Conservation (phyloP, 768 basidiomycete species). For the Leccinum broughii region DNA sequence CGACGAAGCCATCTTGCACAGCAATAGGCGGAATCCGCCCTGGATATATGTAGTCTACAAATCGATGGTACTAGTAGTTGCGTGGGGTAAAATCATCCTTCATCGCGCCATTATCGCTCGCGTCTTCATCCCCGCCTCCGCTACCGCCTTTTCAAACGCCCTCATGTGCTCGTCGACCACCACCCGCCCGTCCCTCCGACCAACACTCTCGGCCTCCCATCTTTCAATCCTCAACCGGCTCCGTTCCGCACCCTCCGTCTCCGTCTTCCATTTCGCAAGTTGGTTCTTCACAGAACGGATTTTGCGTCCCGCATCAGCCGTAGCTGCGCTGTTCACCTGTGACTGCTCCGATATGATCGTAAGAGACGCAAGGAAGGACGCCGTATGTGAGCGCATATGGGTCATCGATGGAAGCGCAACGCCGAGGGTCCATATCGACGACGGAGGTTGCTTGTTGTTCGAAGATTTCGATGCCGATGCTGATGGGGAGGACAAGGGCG, state of each 20-base stretch:
- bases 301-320: conserved; percentile 83
- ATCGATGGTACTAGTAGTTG: conserved; percentile 19
- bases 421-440: conserved; percentile 31
- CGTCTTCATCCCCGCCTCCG: conserved; percentile 73
- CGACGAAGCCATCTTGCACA: conserved; percentile 10
- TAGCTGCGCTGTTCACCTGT: conserved; percentile 83
- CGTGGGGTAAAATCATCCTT: conserved; percentile 22
- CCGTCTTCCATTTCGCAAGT: conserved; percentile 73
- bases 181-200: conserved; percentile 56
- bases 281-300: conserved; percentile 85
- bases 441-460: conserved; percentile 23
- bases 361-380: conserved; percentile 73
- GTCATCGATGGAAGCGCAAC: conserved; percentile 60
- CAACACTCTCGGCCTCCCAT: conserved; percentile 67
- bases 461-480: conserved; percentile 27
- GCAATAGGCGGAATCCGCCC: not conserved
- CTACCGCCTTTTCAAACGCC: conserved; percentile 72
- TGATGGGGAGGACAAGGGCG: conserved; percentile 56
- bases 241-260: conserved; percentile 84
- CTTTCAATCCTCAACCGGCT: conserved; percentile 73
- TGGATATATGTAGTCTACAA: conserved; percentile 15
- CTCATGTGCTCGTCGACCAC: conserved; percentile 77
- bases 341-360: conserved; percentile 82
- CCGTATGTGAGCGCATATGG: conserved; percentile 70
- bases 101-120: conserved; percentile 80